These are phyloP conservation scores for Saccharomyces paradoxus DNA, from an alignment of 805 yeast species.

Conservation along the genomic window DNA sequence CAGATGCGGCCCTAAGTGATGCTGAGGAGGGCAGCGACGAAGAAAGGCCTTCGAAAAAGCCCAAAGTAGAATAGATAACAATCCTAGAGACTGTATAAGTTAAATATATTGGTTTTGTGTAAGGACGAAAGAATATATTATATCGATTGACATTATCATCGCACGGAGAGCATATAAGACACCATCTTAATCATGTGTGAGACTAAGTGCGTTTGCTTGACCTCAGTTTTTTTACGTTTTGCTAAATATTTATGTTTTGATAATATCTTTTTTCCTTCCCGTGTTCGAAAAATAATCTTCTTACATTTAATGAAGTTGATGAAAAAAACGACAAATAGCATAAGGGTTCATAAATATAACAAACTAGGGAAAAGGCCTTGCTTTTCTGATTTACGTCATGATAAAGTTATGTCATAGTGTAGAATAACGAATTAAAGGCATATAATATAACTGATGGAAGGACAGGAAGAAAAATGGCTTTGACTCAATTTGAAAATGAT, in stretches of 20 bases:
- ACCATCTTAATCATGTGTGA: no score
- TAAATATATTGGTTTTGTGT: background rate
- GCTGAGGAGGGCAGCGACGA: constrained; percentile 26
- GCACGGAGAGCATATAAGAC: no score
- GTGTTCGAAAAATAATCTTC: background rate
- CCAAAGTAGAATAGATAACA: constrained; percentile 17
- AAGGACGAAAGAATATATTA: background rate
- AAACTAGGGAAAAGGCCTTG: background rate
- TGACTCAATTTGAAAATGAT: constrained; percentile 15
- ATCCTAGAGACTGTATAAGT: constrained; percentile 10
- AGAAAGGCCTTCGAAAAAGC: constrained; percentile 34
- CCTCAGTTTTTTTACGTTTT: background rate
- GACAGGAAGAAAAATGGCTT: constrained; percentile 1
- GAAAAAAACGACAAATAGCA: background rate
- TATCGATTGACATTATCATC: background rate
- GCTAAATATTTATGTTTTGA: background rate
- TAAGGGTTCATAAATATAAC: background rate
- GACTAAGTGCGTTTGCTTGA: no score
- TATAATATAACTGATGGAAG: background rate
- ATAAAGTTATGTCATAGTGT: background rate
- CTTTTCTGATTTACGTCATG: background rate
- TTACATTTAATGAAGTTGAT: background rate
- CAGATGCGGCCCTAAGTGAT: constrained; percentile 38
- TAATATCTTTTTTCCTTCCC: background rate
- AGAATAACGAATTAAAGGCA: background rate